A percentile compares a stretch with the other conserved stretches of the same genome.
phyloP scores from a whole-genome alignment of 2,329 filamentous ascomycete species.

The Amesomyces nigricolor region DNA sequence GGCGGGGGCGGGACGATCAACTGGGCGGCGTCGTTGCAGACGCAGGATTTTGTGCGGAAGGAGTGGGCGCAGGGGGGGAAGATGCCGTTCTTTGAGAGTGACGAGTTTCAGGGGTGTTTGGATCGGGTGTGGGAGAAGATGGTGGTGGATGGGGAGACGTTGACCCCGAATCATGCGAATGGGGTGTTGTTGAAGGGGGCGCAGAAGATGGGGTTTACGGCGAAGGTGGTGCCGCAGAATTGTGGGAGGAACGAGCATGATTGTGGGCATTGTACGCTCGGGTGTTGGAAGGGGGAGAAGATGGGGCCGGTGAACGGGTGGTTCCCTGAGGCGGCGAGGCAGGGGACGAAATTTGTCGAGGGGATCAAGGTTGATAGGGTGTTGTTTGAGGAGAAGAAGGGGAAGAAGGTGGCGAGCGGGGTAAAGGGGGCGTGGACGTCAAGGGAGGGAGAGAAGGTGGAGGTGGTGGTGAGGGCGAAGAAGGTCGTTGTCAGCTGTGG shows the following conservation, averaged over 20 bases:
- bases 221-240: slow-evolving; percentile 70
- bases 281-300: slow-evolving; percentile 65
- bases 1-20: slow-evolving; percentile 87
- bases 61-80: slow-evolving; percentile 70
- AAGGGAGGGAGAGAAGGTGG: slow-evolving; percentile 57
- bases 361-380: slow-evolving; percentile 69
- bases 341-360: slow-evolving; percentile 78
- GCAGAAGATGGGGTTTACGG: slow-evolving; percentile 65
- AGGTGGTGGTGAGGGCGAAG: slow-evolving; percentile 69
- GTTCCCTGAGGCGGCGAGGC: slow-evolving; percentile 70
- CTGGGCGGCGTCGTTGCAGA: slow-evolving; percentile 64
- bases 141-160: slow-evolving; percentile 61
- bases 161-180: slow-evolving; percentile 71
- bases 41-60: slow-evolving; percentile 69
- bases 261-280: slow-evolving; percentile 60
- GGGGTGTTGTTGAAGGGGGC: slow-evolving; percentile 68
- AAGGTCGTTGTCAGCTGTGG: slow-evolving; percentile 76
- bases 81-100: slow-evolving; percentile 66
- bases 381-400: slow-evolving; percentile 55
- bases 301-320: slow-evolving; percentile 71
- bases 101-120: slow-evolving; percentile 69
- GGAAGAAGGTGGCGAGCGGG: slow-evolving; percentile 57
- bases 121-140: slow-evolving; percentile 75
- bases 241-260: slow-evolving; percentile 67
- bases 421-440: slow-evolving; percentile 71